Percentiles rank a stretch among this genome's conserved stretches.
Evolutionary conservation across 208 protist genomes (phyloP).

Genomic region (Wallacemonas sp.): DNA sequence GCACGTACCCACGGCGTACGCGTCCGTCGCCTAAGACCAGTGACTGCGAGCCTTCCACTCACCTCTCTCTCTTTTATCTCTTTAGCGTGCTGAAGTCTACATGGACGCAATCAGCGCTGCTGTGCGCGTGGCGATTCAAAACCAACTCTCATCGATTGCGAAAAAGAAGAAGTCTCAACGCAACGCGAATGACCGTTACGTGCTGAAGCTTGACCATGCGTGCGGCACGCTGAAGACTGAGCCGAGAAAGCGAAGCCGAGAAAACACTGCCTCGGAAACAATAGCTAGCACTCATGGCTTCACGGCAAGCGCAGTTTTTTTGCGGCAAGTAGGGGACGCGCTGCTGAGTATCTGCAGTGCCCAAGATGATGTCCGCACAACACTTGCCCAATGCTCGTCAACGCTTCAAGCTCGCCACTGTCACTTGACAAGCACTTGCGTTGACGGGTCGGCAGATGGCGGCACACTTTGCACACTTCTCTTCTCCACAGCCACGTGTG

Average conservation of each 20-base stretch:
- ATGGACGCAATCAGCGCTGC: no score
- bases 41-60: no score
- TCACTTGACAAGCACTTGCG: background rate
- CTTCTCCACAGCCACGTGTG: background rate
- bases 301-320: background rate
- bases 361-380: background rate
- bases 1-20: no score
- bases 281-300: no score
- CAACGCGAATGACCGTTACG: background rate
- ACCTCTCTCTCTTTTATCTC: no score
- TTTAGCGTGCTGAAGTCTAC: no score
- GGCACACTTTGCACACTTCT: background rate
- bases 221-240: background rate
- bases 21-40: no score
- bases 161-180: background rate
- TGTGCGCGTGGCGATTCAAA: no score
- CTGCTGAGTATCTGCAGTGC: background rate
- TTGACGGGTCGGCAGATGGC: background rate
- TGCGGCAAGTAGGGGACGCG: background rate
- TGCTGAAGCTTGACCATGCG: slow-evolving; percentile 3
- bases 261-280: background rate
- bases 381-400: background rate
- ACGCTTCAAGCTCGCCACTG: slow-evolving; percentile 3
- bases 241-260: background rate
- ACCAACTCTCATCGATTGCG: background rate